phyloP scores from a whole-genome alignment of 2,329 filamentous ascomycete species.

The Aureobasidium leucospermi region DNA sequence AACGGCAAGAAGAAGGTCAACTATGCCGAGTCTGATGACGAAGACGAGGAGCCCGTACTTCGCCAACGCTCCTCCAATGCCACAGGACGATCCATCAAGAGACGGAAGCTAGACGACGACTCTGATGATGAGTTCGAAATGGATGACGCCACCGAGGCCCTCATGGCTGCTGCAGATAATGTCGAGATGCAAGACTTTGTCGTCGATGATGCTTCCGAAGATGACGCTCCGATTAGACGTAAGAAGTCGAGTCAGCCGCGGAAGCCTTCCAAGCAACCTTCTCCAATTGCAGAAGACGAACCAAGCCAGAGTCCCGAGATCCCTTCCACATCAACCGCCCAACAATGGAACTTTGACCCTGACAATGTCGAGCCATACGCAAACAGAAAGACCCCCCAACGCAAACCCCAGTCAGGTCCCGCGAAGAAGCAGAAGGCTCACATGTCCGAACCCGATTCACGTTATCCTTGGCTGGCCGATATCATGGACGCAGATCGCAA shows the following conservation, averaged over 20 bases:
- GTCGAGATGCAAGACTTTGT: slow-evolving; percentile 81
- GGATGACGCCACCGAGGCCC: slow-evolving; percentile 49
- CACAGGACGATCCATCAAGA: slow-evolving; percentile 44
- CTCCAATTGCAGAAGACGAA: slow-evolving; percentile 38
- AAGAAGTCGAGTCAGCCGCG: slow-evolving; percentile 47
- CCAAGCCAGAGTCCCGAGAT: slow-evolving; percentile 35
- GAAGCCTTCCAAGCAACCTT: slow-evolving; percentile 41
- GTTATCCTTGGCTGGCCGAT: slow-evolving; percentile 86
- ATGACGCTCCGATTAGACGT: slow-evolving; percentile 60
- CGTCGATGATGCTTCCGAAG: slow-evolving; percentile 74
- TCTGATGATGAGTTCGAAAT: slow-evolving; percentile 64
- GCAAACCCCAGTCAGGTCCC: slow-evolving; percentile 22
- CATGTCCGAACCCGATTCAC: slow-evolving; percentile 71
- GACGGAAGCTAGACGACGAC: slow-evolving; percentile 53
- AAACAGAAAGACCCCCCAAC: slow-evolving; percentile 21
- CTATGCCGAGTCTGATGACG: slow-evolving; percentile 80
- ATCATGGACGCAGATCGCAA: slow-evolving; percentile 78
- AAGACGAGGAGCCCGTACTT: slow-evolving; percentile 66
- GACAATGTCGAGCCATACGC: slow-evolving; percentile 44
- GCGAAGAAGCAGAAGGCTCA: slow-evolving; percentile 58
- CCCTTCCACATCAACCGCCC: slow-evolving; percentile 56
- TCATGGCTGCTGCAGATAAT: slow-evolving; percentile 52
- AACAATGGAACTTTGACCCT: slow-evolving; percentile 73
- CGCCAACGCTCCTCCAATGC: slow-evolving; percentile 42
- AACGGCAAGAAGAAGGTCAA: slow-evolving; percentile 67